phyloP scores from a whole-genome alignment of 176 grass and related monocot species.

The Pharus latifolius region DNA sequence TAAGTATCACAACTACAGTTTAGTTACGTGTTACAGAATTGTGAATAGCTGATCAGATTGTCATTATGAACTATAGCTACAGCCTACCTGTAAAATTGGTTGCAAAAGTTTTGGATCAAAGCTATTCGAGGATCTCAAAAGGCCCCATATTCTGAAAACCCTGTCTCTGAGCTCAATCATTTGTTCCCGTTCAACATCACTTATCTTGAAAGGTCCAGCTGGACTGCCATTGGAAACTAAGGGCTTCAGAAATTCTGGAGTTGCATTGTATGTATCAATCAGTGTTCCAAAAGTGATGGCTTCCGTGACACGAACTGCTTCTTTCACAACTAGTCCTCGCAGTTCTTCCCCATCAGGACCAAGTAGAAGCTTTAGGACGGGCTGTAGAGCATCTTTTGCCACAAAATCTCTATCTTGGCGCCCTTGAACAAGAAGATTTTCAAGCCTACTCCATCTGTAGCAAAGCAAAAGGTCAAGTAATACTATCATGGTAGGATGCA shows the following conservation, averaged over 20 bases:
- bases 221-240: conserved; percentile 49
- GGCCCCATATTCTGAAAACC: conserved; percentile 77
- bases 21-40: neutral
- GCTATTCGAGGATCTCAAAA: conserved; percentile 76
- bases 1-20: conserved; percentile 14
- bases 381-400: conserved; percentile 89
- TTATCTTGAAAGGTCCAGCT: conserved; percentile 64
- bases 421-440: conserved; percentile 97
- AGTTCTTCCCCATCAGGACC: conserved; percentile 72
- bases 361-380: conserved; percentile 80
- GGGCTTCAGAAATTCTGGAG: conserved; percentile 68
- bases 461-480: conserved; percentile 7
- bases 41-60: neutral
- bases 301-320: conserved; percentile 79
- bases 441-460: conserved; percentile 97
- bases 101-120: conserved; percentile 91
- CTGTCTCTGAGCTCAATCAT: conserved; percentile 73
- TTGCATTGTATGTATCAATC: conserved; percentile 61
- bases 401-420: conserved; percentile 84
- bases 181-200: conserved; percentile 45
- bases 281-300: conserved; percentile 68
- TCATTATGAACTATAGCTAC: neutral
- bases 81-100: conserved; percentile 77
- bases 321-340: conserved; percentile 78
- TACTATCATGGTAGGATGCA: neutral